phyloP scores from a whole-genome alignment of 2,329 filamentous ascomycete genomes.

The Ascocoryne sarcoides region DNA sequence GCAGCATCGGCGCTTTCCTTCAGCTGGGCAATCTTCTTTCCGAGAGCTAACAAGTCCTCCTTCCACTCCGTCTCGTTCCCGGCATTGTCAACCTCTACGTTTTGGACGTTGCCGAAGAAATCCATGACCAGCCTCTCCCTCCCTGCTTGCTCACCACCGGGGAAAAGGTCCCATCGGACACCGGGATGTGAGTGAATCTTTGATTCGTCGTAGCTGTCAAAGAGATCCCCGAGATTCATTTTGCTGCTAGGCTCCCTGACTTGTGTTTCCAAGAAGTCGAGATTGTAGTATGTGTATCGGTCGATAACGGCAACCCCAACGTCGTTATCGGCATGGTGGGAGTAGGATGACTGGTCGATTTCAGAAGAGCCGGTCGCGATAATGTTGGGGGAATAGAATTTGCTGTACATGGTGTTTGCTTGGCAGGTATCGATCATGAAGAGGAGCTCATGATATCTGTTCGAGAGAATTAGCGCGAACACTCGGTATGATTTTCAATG shows the following conservation, averaged over 20 bases:
- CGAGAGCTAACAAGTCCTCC: constrained; percentile 71
- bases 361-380: constrained; percentile 95
- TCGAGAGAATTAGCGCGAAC: neutral
- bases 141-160: constrained; percentile 68
- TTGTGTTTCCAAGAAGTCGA: constrained; percentile 90
- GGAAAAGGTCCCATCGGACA: constrained; percentile 91
- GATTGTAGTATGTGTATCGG: constrained; percentile 96
- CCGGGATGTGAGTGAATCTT: constrained; percentile 94
- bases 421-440: constrained; percentile 99
- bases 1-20: constrained; percentile 31
- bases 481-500: neutral
- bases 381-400: constrained; percentile 96
- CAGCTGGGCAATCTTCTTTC: constrained; percentile 52
- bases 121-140: constrained; percentile 80
- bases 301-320: constrained; percentile 98
- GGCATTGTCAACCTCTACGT: constrained; percentile 69
- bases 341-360: constrained; percentile 93
- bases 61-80: constrained; percentile 46
- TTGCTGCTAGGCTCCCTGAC: constrained; percentile 80
- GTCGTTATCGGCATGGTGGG: constrained; percentile 95
- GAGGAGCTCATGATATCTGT: constrained; percentile 85
- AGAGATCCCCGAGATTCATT: constrained; percentile 84
- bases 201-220: constrained; percentile 88
- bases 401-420: constrained; percentile 98
- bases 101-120: constrained; percentile 97